Percentiles rank a stretch among this genome's conserved stretches.
Conservation (phyloP, 176 grass and related monocot species). For the Metroxylon sagu region DNA sequence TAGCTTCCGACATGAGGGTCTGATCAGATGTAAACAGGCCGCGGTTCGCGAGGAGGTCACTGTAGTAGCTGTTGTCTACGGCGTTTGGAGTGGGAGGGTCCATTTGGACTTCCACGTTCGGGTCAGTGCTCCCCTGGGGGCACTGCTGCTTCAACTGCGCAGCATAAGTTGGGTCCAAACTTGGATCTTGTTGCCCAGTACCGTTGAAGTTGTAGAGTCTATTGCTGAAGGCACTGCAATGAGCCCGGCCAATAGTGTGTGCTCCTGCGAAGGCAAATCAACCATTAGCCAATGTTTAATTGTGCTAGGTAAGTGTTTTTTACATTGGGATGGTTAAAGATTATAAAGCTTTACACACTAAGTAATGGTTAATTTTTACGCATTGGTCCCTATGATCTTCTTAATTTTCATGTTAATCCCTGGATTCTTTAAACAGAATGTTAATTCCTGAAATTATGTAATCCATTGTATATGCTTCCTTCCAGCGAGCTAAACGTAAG, state of each 20-base stretch:
- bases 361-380: no score
- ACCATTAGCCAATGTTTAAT: no score
- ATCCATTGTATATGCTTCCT: no score
- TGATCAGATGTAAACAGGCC: slow-evolving; percentile 61
- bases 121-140: slow-evolving; percentile 20
- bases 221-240: slow-evolving; percentile 69
- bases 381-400: no score
- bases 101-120: slow-evolving; percentile 26
- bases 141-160: slow-evolving; percentile 49
- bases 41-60: slow-evolving; percentile 22
- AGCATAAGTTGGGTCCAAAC: slow-evolving; percentile 53
- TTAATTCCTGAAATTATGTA: no score
- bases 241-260: slow-evolving; percentile 23
- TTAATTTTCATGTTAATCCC: no score
- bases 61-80: slow-evolving; percentile 39
- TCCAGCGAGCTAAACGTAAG: no score
- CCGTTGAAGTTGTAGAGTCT: slow-evolving; percentile 29
- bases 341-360: no score
- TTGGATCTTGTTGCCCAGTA: slow-evolving; percentile 44
- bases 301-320: no score
- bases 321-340: no score
- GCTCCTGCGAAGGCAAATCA: no score
- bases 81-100: slow-evolving; percentile 31
- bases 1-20: slow-evolving; percentile 24
- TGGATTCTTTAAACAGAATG: no score